A percentile compares a stretch with the other conserved stretches of the same genome.
These are phyloP conservation scores for Calonectria pseudoturangicola DNA, from an alignment of 2,329 filamentous ascomycete species.

Conservation along the genomic window DNA sequence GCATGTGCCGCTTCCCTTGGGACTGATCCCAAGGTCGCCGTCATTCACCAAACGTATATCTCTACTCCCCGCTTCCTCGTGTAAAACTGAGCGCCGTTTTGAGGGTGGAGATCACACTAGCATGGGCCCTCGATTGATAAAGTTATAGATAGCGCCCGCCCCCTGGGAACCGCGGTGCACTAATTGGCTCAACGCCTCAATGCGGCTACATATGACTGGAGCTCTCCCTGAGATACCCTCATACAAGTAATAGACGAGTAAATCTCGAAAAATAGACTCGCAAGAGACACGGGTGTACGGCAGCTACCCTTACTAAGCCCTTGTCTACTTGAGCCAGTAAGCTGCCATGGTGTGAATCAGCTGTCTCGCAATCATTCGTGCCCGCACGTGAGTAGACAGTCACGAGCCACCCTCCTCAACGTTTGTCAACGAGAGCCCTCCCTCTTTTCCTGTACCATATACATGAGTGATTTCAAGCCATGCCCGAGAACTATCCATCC, in stretches of 20 bases:
- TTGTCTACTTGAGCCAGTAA: not conserved
- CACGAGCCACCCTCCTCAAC: conserved; percentile 17
- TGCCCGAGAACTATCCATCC: not conserved
- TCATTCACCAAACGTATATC: too few relatives aligned
- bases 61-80: too few relatives aligned
- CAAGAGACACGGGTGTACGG: not conserved
- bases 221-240: too few relatives aligned
- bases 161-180: too few relatives aligned
- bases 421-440: not conserved
- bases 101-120: too few relatives aligned
- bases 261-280: not conserved
- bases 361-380: not conserved
- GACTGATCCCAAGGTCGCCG: too few relatives aligned
- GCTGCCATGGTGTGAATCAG: not conserved
- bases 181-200: too few relatives aligned
- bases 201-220: too few relatives aligned
- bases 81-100: too few relatives aligned
- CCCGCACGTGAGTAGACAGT: conserved; percentile 6
- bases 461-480: conserved; percentile 12
- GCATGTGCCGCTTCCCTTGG: too few relatives aligned
- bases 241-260: not conserved
- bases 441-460: not conserved
- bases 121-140: too few relatives aligned
- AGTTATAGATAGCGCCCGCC: too few relatives aligned
- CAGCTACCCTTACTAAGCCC: conserved; percentile 1